These are phyloP conservation scores for Candida sanyiensis DNA, from an alignment of 805 yeast genomes.

Conservation along the genomic window DNA sequence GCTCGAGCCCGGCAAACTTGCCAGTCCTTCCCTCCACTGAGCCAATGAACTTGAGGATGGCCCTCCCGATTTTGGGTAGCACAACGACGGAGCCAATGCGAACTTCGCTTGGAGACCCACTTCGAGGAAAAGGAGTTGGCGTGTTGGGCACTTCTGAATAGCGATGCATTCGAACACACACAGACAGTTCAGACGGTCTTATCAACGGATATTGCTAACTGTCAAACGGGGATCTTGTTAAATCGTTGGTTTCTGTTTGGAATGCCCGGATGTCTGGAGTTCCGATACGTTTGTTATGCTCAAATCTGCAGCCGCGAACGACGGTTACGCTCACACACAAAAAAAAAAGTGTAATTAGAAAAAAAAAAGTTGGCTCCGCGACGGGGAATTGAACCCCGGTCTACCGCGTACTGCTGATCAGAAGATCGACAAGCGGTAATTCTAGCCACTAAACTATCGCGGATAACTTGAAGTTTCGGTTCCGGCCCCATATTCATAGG, in stretches of 20 bases:
- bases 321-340: no score
- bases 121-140: slow-evolving; percentile 20
- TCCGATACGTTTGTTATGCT: no score
- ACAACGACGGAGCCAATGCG: slow-evolving; percentile 20
- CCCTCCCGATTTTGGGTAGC: slow-evolving; percentile 69
- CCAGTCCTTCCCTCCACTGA: slow-evolving; percentile 68
- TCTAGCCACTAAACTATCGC: slow-evolving; percentile 7
- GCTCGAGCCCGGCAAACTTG: slow-evolving; percentile 80
- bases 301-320: no score
- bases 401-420: slow-evolving; percentile 6
- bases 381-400: slow-evolving; percentile 13
- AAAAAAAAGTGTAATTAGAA: no score
- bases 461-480: no score
- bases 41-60: slow-evolving; percentile 67
- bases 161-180: slow-evolving; percentile 16
- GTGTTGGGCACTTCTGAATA: slow-evolving; percentile 23
- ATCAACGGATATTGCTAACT: no score
- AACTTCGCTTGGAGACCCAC: slow-evolving; percentile 7
- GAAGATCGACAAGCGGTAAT: slow-evolving; percentile 5
- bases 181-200: no score
- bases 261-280: not conserved
- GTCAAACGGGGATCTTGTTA: no score
- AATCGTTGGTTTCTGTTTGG: not conserved
- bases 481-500: no score
- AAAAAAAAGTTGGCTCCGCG: slow-evolving; percentile 6